Conservation (phyloP, 2,329 filamentous ascomycete species). For the Tetracladium maxilliforme region DNA sequence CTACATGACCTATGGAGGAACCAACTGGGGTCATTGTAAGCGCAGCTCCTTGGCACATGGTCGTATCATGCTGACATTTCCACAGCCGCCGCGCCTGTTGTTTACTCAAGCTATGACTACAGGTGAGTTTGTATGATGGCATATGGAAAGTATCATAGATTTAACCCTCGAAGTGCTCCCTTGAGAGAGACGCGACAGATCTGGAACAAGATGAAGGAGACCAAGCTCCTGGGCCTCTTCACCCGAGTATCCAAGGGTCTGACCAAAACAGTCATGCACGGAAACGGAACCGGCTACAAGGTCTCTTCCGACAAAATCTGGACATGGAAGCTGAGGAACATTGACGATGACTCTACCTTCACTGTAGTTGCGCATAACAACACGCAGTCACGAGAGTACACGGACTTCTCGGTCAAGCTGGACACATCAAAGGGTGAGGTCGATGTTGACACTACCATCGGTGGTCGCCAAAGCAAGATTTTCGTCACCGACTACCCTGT, state of each 20-base stretch:
- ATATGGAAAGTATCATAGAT: not conserved
- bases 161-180: slow-evolving; percentile 19
- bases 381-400: slow-evolving; percentile 25
- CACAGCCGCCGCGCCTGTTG: slow-evolving; percentile 26
- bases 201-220: slow-evolving; percentile 34
- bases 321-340: slow-evolving; percentile 36
- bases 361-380: slow-evolving; percentile 30
- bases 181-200: slow-evolving; percentile 37
- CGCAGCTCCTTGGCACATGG: slow-evolving; percentile 11
- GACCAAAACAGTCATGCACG: slow-evolving; percentile 34
- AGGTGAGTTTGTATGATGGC: slow-evolving; percentile 6
- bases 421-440: slow-evolving; percentile 28
- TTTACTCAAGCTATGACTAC: slow-evolving; percentile 29
- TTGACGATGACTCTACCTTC: slow-evolving; percentile 31
- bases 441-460: slow-evolving; percentile 27
- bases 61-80: slow-evolving; percentile 3
- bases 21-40: slow-evolving; percentile 35
- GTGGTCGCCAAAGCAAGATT: slow-evolving; percentile 37
- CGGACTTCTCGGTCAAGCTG: slow-evolving; percentile 29
- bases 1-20: slow-evolving; percentile 39
- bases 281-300: slow-evolving; percentile 34
- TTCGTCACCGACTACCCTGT: slow-evolving; percentile 35
- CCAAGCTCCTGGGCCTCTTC: slow-evolving; percentile 37
- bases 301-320: slow-evolving; percentile 22
- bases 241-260: slow-evolving; percentile 33